These are phyloP conservation scores for Apophysomyces sp. DNA, from an alignment of 371 early-diverging fungal species.

Conservation along the genomic window DNA sequence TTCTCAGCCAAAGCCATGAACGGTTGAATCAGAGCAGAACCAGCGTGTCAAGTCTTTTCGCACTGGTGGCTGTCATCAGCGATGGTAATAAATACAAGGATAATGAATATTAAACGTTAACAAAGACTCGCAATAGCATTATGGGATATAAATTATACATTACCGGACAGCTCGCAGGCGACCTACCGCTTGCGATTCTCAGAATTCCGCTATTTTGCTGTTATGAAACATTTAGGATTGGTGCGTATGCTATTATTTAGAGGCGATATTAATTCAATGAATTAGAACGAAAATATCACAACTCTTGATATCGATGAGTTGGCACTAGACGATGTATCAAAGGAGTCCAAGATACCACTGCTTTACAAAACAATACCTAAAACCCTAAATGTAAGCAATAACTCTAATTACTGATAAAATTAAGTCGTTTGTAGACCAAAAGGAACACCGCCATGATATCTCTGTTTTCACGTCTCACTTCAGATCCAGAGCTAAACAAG, in stretches of 20 bases:
- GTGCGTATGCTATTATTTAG: slow-evolving; percentile 25
- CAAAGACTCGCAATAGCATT: slow-evolving; percentile 5
- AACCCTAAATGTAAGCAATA: slow-evolving; percentile 42
- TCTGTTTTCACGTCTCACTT: slow-evolving; percentile 44
- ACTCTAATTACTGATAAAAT: neutral
- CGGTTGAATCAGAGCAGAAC: slow-evolving; percentile 5
- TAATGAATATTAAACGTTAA: neutral
- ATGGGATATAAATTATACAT: slow-evolving; percentile 33
- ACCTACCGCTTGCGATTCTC: slow-evolving; percentile 49
- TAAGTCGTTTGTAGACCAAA: slow-evolving; percentile 20
- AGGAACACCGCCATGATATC: slow-evolving; percentile 52
- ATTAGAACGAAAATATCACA: slow-evolving; percentile 51
- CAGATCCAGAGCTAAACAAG: slow-evolving; percentile 38
- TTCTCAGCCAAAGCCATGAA: slow-evolving; percentile 38
- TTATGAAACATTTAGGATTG: slow-evolving; percentile 53
- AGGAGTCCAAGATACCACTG: slow-evolving; percentile 25
- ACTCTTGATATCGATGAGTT: slow-evolving; percentile 60
- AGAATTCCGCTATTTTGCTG: slow-evolving; percentile 59
- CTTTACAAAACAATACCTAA: slow-evolving; percentile 52
- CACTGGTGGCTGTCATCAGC: slow-evolving; percentile 38
- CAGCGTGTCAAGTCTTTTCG: slow-evolving; percentile 22
- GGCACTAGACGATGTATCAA: slow-evolving; percentile 40
- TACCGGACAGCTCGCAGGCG: neutral
- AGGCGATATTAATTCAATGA: too few species aligned
- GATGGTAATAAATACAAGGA: slow-evolving; percentile 17